phyloP scores from a whole-genome alignment of 176 grass and related monocot genomes.

The Pontederia crassipes region DNA sequence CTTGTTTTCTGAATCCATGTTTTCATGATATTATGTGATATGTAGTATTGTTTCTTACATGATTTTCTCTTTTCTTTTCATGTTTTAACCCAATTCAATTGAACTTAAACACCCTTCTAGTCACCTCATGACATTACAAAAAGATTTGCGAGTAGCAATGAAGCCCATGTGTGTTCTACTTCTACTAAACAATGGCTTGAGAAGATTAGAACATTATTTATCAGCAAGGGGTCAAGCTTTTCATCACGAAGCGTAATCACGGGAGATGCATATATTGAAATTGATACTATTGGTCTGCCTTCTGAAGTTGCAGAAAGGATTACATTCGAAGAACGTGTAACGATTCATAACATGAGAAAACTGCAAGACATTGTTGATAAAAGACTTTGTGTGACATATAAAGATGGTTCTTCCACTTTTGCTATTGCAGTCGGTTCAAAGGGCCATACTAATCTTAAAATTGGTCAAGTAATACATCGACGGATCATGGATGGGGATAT shows the following conservation, averaged over 20 bases:
- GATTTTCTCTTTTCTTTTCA: constrained; percentile 6
- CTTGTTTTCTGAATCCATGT: neutral
- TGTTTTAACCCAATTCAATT: constrained; percentile 7
- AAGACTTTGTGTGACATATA: constrained; percentile 71
- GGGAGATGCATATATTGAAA: constrained; percentile 70
- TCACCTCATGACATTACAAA: constrained; percentile 65
- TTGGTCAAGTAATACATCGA: constrained; percentile 63
- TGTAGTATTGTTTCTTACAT: constrained; percentile 9
- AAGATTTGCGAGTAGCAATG: constrained; percentile 43
- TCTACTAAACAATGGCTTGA: constrained; percentile 85
- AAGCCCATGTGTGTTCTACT: constrained; percentile 43
- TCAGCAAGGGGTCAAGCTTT: constrained; percentile 93
- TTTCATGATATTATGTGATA: constrained; percentile 21
- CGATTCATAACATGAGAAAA: constrained; percentile 45
- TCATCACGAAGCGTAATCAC: constrained; percentile 88
- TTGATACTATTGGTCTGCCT: constrained; percentile 74
- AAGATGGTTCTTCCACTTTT: constrained; percentile 66
- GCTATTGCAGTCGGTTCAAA: constrained; percentile 75
- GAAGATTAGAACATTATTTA: constrained; percentile 84
- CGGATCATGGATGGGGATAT: constrained; percentile 83
- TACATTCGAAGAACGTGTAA: constrained; percentile 91
- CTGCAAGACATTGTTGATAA: constrained; percentile 75
- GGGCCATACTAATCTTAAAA: constrained; percentile 69
- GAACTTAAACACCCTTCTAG: constrained; percentile 23
- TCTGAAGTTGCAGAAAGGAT: constrained; percentile 82